These are phyloP conservation scores for Suillus placidus DNA, from an alignment of 768 basidiomycete genomes.

Conservation along the genomic window DNA sequence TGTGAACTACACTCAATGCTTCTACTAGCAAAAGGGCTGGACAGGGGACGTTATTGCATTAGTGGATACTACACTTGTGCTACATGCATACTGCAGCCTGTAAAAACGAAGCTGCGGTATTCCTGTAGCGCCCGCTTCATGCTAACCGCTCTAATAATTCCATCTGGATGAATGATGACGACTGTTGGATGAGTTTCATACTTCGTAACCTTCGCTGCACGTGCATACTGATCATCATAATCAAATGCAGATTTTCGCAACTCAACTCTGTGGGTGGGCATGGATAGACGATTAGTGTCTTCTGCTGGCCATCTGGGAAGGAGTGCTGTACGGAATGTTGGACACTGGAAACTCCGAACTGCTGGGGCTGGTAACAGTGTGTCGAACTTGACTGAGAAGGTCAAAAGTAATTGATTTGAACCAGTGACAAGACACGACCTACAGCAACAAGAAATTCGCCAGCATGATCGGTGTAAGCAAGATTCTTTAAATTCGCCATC, in stretches of 20 bases:
- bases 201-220: not conserved
- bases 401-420: not conserved
- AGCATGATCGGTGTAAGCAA: not conserved
- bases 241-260: not conserved
- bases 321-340: not conserved
- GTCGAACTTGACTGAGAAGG: not conserved
- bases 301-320: not conserved
- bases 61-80: slow-evolving; percentile 18
- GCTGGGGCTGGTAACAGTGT: not conserved
- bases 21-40: slow-evolving; percentile 33
- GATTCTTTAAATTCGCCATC: not conserved
- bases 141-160: no score
- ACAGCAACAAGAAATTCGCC: not conserved
- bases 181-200: no score
- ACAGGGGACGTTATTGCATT: slow-evolving; percentile 55
- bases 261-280: not conserved
- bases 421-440: not conserved
- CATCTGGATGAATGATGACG: no score
- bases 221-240: not conserved
- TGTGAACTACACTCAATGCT: not conserved
- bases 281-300: not conserved
- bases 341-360: not conserved
- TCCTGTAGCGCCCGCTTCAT: no score
- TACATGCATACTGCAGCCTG: no score
- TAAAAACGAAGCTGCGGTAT: no score